phyloP scores from a whole-genome alignment of 2,329 filamentous ascomycete species.

The Hypoxylon sp. region DNA sequence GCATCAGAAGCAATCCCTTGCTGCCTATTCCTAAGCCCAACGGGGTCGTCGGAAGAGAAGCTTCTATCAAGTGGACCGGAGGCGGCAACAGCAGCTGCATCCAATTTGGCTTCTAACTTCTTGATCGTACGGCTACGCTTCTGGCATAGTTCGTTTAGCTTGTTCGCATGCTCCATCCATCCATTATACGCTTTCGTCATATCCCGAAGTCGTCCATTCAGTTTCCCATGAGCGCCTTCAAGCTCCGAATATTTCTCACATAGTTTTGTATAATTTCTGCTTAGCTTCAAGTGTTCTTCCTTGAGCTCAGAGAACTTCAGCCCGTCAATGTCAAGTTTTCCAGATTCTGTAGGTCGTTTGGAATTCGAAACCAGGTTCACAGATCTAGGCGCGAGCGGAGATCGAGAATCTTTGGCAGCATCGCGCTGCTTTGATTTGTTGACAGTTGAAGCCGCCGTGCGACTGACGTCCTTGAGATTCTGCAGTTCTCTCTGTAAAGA shows the following conservation, averaged over 20 bases:
- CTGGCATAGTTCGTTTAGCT: slow-evolving; percentile 56
- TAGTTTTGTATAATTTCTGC: slow-evolving; percentile 61
- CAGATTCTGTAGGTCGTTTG: slow-evolving; percentile 39
- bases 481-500: slow-evolving; percentile 58
- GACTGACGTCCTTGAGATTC: slow-evolving; percentile 48
- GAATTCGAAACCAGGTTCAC: slow-evolving; percentile 44
- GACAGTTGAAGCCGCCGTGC: slow-evolving; percentile 25
- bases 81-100: slow-evolving; percentile 36
- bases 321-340: slow-evolving; percentile 38
- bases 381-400: slow-evolving; percentile 51
- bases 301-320: slow-evolving; percentile 46
- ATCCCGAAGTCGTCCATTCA: slow-evolving; percentile 59
- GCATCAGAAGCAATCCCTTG: slow-evolving; percentile 1
- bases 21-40: slow-evolving; percentile 19
- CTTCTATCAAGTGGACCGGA: slow-evolving; percentile 42
- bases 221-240: slow-evolving; percentile 47
- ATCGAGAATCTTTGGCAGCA: slow-evolving; percentile 36
- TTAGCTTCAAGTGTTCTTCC: slow-evolving; percentile 57
- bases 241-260: slow-evolving; percentile 47
- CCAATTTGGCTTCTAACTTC: slow-evolving; percentile 59
- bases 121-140: slow-evolving; percentile 58
- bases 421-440: slow-evolving; percentile 14
- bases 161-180: slow-evolving; percentile 64
- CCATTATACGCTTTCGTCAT: slow-evolving; percentile 60
- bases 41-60: slow-evolving; percentile 45